Conservation (phyloP, 106 monocot genomes). For the Triglochin maritima region DNA sequence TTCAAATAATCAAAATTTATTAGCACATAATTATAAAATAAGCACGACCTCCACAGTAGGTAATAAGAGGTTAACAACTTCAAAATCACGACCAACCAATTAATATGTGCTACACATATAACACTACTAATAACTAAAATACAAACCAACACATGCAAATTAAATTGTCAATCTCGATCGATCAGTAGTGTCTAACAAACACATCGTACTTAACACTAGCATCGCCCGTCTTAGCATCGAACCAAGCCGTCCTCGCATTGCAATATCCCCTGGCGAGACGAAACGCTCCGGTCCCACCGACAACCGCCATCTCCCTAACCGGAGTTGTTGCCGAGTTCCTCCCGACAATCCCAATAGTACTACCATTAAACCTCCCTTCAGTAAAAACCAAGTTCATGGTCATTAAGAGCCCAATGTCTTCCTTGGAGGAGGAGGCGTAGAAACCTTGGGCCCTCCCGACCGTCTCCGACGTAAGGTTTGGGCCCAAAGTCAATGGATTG, state of each 20-base stretch:
- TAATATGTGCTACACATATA: too few species aligned
- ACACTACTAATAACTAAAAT: too few species aligned
- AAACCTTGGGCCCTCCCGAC: slow-evolving; percentile 8
- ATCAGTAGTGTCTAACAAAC: slow-evolving; percentile 6
- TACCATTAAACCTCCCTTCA: slow-evolving; percentile 10
- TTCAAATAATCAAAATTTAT: too few species aligned
- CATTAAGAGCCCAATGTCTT: slow-evolving; percentile 6
- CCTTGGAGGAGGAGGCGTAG: slow-evolving; percentile 4
- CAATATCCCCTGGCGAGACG: slow-evolving; percentile 4
- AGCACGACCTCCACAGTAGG: too few species aligned
- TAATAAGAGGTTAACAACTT: too few species aligned
- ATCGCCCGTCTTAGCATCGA: slow-evolving; percentile 1
- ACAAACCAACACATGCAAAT: too few species aligned
- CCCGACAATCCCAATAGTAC: slow-evolving; percentile 6
- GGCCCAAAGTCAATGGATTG: slow-evolving; percentile 6
- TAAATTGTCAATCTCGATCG: too few species aligned
- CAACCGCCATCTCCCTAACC: slow-evolving; percentile 13
- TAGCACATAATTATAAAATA: too few species aligned
- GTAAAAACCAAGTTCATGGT: slow-evolving; percentile 7
- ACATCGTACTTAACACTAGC: slow-evolving; percentile 8
- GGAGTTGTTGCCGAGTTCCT: slow-evolving; percentile 1
- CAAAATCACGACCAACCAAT: too few species aligned
- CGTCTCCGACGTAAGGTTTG: slow-evolving; percentile 1
- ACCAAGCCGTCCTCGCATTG: neutral
- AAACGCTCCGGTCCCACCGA: slow-evolving; percentile 11